Conservation (phyloP, 2,329 filamentous ascomycete species). For the Hymenoscyphus scutula region DNA sequence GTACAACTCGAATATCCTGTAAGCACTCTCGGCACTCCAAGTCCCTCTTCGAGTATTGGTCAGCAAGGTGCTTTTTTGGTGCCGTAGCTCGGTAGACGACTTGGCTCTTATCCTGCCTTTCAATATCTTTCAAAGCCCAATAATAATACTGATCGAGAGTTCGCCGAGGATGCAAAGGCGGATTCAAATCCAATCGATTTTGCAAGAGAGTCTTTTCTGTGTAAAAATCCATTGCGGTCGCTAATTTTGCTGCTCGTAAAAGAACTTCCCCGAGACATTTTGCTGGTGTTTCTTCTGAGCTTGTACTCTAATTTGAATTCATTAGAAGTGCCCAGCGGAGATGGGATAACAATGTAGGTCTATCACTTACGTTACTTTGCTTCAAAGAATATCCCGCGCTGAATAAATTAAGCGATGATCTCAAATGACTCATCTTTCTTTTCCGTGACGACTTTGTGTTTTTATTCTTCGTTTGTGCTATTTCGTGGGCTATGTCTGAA, state of each 20-base stretch:
- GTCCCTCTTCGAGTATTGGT: constrained; percentile 7
- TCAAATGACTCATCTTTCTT: neutral
- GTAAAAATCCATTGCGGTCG: constrained; percentile 20
- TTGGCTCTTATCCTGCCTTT: constrained; percentile 34
- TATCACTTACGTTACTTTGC: neutral
- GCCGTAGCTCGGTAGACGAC: constrained; percentile 17
- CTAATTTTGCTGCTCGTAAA: constrained; percentile 11
- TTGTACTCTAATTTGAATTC: neutral
- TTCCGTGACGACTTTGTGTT: neutral
- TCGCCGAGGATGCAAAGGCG: constrained; percentile 42
- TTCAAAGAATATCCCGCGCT: neutral
- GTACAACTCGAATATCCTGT: constrained; percentile 1
- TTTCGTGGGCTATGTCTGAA: constrained; percentile 1
- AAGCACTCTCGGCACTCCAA: constrained; percentile 32
- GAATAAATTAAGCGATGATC: neutral
- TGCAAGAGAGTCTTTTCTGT: constrained; percentile 18
- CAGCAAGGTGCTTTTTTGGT: neutral
- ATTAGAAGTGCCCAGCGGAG: neutral
- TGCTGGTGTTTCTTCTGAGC: neutral
- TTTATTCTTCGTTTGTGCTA: neutral
- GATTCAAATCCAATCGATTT: constrained; percentile 14
- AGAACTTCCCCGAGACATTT: neutral
- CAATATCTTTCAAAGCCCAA: constrained; percentile 38
- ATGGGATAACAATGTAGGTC: neutral
- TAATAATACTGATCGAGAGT: constrained; percentile 46